phyloP scores from a whole-genome alignment of 2,329 filamentous ascomycete genomes.

The Pseudohalonectria lignicola region DNA sequence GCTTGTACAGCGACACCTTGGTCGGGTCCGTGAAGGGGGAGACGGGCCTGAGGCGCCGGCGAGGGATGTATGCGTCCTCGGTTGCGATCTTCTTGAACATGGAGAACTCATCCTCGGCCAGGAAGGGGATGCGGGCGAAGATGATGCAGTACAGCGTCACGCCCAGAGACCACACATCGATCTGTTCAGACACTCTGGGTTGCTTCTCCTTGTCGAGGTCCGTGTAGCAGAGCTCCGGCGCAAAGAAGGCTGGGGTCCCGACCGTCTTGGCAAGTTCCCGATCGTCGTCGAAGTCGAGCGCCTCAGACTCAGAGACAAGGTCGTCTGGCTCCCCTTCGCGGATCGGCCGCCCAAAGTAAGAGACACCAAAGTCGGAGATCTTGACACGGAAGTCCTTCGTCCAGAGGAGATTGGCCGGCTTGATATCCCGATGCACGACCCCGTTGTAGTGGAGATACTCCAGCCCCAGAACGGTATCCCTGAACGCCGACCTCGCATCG shows the following conservation, averaged over 20 bases:
- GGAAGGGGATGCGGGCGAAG: conserved; percentile 85
- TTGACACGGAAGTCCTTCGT: conserved; percentile 80
- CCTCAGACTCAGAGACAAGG: conserved; percentile 67
- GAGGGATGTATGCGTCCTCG: conserved; percentile 83
- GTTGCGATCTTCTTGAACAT: conserved; percentile 89
- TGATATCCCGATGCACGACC: conserved; percentile 76
- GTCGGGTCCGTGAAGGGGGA: conserved; percentile 47
- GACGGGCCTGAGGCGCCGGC: conserved; percentile 67
- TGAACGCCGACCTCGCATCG: conserved; percentile 73
- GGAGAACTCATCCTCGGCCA: conserved; percentile 82
- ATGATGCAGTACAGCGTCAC: conserved; percentile 94
- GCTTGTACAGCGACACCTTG: conserved; percentile 42
- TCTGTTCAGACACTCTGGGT: conserved; percentile 78
- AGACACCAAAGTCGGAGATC: conserved; percentile 98
- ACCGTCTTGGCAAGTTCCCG: conserved; percentile 97
- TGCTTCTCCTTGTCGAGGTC: conserved; percentile 54
- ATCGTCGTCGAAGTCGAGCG: conserved; percentile 80
- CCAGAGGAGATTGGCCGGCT: conserved; percentile 83
- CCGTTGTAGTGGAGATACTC: conserved; percentile 89
- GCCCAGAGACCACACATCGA: conserved; percentile 94
- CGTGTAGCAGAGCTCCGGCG: conserved; percentile 89
- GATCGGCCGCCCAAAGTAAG: conserved; percentile 84
- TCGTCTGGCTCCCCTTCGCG: conserved; percentile 73
- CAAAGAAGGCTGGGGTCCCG: conserved; percentile 94
- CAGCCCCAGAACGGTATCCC: conserved; percentile 84